A percentile compares a stretch with the other conserved stretches of the same genome.
These are phyloP conservation scores for Comarum palustre DNA, from an alignment of 306 rosid species.

Conservation along the genomic window DNA sequence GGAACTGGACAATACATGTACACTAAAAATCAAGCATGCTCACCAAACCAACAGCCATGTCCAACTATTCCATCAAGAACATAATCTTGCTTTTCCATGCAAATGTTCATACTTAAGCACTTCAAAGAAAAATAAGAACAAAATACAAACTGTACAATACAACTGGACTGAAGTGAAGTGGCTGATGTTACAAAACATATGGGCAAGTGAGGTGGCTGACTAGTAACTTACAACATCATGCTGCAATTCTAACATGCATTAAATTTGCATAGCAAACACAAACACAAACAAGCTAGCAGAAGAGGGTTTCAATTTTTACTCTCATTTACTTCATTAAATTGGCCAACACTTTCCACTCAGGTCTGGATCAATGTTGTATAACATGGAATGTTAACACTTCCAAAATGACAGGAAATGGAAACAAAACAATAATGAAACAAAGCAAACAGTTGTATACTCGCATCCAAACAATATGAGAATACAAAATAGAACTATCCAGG, in stretches of 20 bases:
- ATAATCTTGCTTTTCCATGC: not conserved
- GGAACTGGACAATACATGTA: not conserved
- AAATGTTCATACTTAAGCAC: conserved; percentile 1
- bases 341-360: not conserved
- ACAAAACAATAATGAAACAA: not conserved
- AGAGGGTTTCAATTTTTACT: not conserved
- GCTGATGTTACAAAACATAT: not conserved
- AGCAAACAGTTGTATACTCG: not conserved
- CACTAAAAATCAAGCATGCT: conserved; percentile 3
- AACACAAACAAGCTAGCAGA: not conserved
- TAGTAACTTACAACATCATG: not conserved
- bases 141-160: not conserved
- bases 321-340: not conserved
- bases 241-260: not conserved
- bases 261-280: not conserved
- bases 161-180: not conserved
- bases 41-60: not conserved
- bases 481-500: not conserved
- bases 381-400: not conserved
- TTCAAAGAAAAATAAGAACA: not conserved
- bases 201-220: not conserved
- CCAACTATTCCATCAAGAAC: not conserved
- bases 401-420: not conserved
- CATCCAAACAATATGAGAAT: conserved; percentile 5
- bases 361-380: not conserved